Conservation (phyloP, 78 protist genomes). For the Isochrysis galbana region DNA sequence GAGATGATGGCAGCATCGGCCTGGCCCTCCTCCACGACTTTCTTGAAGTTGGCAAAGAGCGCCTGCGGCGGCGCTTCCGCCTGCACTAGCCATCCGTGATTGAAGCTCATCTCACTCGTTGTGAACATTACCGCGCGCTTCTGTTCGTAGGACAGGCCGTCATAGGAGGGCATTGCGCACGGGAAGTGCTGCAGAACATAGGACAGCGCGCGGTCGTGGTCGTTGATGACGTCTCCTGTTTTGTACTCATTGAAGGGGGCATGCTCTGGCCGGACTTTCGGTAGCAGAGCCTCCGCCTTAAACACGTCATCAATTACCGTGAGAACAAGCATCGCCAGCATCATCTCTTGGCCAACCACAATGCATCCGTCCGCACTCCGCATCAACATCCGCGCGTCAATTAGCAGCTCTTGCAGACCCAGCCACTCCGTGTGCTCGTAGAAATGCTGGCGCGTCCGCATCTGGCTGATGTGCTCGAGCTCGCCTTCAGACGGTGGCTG, state of each 20-base stretch:
- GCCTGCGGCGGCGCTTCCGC: constrained; percentile 1
- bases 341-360: not conserved
- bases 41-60: not conserved
- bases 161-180: not conserved
- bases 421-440: not conserved
- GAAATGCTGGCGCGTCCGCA: not conserved
- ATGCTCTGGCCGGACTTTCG: not conserved
- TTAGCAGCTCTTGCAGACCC: not conserved
- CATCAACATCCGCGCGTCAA: not conserved
- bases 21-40: not conserved
- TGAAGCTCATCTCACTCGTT: not conserved
- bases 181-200: not conserved
- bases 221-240: not conserved
- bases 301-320: not conserved
- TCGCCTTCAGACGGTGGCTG: not conserved
- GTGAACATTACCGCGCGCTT: not conserved
- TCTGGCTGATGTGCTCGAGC: not conserved
- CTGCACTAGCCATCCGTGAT: constrained; percentile 2
- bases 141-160: not conserved
- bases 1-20: not conserved
- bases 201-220: not conserved
- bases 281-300: not conserved
- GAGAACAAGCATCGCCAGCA: not conserved
- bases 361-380: not conserved
- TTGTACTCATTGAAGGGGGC: not conserved